Conservation (phyloP, 805 yeast genomes). For the Candida incommunis region DNA sequence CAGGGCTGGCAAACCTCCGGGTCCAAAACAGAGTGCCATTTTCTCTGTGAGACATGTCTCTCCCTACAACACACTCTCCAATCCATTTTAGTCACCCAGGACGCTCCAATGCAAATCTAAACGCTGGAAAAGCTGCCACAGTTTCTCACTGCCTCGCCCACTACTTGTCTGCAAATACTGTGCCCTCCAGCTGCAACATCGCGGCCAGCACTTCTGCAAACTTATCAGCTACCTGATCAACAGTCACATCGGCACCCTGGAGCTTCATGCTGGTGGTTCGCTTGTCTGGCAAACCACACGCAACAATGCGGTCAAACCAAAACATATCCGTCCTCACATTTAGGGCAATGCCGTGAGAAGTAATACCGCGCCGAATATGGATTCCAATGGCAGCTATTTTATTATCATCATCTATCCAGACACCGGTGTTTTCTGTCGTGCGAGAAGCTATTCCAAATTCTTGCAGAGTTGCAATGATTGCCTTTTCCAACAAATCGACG, state of each 20-base stretch:
- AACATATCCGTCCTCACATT: conserved; percentile 63
- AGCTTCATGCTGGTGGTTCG: conserved; percentile 38
- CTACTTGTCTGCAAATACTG: too few species aligned
- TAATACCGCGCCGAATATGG: conserved; percentile 67
- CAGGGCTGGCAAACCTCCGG: too few species aligned
- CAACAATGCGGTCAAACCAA: conserved; percentile 54
- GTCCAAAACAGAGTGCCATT: too few species aligned
- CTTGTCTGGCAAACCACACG: conserved; percentile 71
- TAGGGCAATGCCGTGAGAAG: conserved; percentile 81
- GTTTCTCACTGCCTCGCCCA: too few species aligned
- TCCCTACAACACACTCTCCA: too few species aligned
- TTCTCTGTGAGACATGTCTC: too few species aligned
- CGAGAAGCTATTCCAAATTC: conserved; percentile 31
- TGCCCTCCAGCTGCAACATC: not conserved
- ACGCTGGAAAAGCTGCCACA: too few species aligned
- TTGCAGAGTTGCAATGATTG: conserved; percentile 35
- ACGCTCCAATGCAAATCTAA: too few species aligned
- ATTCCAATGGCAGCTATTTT: conserved; percentile 88
- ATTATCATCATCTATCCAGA: conserved; percentile 48
- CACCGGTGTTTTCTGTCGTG: conserved; percentile 68
- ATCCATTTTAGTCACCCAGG: too few species aligned
- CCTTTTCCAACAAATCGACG: conserved; percentile 46
- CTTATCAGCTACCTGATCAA: conserved; percentile 27
- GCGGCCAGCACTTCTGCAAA: conserved; percentile 21
- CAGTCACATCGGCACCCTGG: conserved; percentile 15